These are phyloP conservation scores for Leccinum longicurvipes DNA, from an alignment of 768 basidiomycete genomes.

Conservation along the genomic window DNA sequence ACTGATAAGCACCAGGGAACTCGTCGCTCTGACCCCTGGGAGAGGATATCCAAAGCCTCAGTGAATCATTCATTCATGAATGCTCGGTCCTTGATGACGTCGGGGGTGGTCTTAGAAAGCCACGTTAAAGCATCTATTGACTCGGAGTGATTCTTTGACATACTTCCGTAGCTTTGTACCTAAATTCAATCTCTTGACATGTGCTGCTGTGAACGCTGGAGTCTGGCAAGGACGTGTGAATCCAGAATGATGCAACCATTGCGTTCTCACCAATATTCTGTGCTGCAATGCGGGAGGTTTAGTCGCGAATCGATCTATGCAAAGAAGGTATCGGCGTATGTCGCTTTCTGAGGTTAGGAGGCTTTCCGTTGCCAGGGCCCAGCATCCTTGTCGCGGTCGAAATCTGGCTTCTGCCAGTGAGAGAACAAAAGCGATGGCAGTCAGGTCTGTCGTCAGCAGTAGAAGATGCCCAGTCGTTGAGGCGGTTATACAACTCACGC, in stretches of 20 bases:
- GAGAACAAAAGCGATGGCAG: conserved; percentile 57
- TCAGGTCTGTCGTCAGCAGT: conserved; percentile 59
- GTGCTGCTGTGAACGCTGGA: conserved; percentile 49
- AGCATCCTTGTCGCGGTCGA: conserved; percentile 51
- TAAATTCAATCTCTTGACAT: conserved; percentile 54
- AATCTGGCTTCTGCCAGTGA: conserved; percentile 60
- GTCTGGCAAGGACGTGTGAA: conserved; percentile 27
- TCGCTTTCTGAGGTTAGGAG: conserved; percentile 54
- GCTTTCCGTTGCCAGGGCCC: conserved; percentile 48
- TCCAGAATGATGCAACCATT: neutral
- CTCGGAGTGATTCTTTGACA: conserved; percentile 21
- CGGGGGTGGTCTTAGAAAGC: conserved; percentile 67
- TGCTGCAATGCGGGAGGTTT: conserved; percentile 35
- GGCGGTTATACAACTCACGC: too few relatives aligned
- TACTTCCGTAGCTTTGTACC: conserved; percentile 53
- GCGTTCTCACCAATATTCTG: conserved; percentile 44
- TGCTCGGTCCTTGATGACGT: conserved; percentile 54
- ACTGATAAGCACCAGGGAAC: conserved; percentile 51
- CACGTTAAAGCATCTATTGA: conserved; percentile 59
- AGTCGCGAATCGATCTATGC: neutral
- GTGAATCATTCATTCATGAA: conserved; percentile 7
- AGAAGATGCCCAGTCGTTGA: too few relatives aligned
- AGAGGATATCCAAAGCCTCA: conserved; percentile 57
- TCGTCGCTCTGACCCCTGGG: conserved; percentile 49
- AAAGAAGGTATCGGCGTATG: conserved; percentile 32